Percentiles rank a stretch among this genome's conserved stretches.
Evolutionary conservation across 2,329 filamentous ascomycete species (phyloP).

Genomic region (Trichothecium sympodiale): DNA sequence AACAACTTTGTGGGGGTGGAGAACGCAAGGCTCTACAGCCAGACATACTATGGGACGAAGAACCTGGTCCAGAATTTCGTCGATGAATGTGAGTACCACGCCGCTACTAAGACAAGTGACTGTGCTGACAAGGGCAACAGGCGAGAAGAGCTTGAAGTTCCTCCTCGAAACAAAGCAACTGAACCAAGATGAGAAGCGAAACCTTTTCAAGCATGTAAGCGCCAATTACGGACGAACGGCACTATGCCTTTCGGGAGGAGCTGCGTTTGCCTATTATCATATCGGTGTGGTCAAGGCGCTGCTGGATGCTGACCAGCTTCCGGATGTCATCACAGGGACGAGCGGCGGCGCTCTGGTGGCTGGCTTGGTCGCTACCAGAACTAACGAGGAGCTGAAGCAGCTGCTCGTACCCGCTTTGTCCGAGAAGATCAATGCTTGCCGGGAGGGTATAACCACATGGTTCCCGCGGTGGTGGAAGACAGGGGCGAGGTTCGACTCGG

Average conservation of each 20-base stretch:
- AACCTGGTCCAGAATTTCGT: conserved; percentile 82
- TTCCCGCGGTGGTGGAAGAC: conserved; percentile 78
- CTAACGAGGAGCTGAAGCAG: conserved; percentile 78
- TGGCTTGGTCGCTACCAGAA: conserved; percentile 76
- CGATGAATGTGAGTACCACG: conserved; percentile 53
- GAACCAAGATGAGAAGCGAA: conserved; percentile 60
- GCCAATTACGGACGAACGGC: conserved; percentile 90
- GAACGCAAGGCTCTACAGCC: conserved; percentile 87
- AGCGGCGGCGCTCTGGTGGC: conserved; percentile 89
- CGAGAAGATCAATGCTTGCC: conserved; percentile 71
- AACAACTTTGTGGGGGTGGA: conserved; percentile 96
- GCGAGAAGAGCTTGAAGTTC: conserved; percentile 55
- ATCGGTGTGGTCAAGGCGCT: conserved; percentile 86
- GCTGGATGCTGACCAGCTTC: conserved; percentile 73
- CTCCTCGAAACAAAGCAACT: conserved; percentile 59
- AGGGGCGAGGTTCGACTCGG: conserved; percentile 84
- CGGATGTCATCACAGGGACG: conserved; percentile 92
- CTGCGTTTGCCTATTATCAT: conserved; percentile 93
- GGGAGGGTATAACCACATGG: conserved; percentile 69
- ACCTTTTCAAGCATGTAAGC: conserved; percentile 76
- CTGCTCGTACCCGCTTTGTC: conserved; percentile 83
- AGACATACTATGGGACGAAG: conserved; percentile 98
- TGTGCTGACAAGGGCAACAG: conserved; percentile 22
- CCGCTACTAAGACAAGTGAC: background rate
- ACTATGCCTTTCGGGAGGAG: conserved; percentile 84